Conservation (phyloP, 805 yeast species). For the Cyberlindnera subsufficiens region DNA sequence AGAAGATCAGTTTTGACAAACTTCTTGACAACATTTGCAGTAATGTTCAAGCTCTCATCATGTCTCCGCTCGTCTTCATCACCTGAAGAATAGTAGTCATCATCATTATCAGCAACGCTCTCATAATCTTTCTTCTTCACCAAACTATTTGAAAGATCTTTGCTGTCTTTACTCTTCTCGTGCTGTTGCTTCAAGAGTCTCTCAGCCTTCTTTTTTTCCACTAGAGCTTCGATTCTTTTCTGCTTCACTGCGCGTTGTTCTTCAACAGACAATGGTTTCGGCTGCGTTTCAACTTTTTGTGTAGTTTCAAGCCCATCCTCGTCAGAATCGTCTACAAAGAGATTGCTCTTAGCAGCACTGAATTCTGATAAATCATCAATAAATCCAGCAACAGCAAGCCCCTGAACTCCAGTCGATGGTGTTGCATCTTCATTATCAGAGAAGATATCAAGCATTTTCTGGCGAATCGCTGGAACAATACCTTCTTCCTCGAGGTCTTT, state of each 20-base stretch:
- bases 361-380: background rate
- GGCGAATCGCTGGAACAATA: background rate
- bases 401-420: background rate
- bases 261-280: background rate
- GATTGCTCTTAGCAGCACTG: background rate
- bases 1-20: conserved; percentile 17
- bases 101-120: background rate
- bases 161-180: conserved; percentile 5
- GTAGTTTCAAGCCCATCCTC: conserved; percentile 7
- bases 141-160: conserved; percentile 3
- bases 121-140: background rate
- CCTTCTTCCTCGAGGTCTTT: background rate
- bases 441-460: background rate
- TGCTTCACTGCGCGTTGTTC: conserved; percentile 7
- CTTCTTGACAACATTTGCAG: conserved; percentile 10
- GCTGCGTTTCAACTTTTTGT: background rate
- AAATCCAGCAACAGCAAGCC: background rate
- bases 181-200: conserved; percentile 18
- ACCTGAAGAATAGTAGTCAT: background rate
- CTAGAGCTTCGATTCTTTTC: conserved; percentile 14
- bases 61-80: conserved; percentile 5
- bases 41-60: conserved; percentile 7
- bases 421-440: conserved; percentile 1
- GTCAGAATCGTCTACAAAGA: conserved; percentile 16
- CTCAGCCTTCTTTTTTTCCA: conserved; percentile 17